phyloP scores from a whole-genome alignment of 257 asterid genomes.

The Plantago ovata region DNA sequence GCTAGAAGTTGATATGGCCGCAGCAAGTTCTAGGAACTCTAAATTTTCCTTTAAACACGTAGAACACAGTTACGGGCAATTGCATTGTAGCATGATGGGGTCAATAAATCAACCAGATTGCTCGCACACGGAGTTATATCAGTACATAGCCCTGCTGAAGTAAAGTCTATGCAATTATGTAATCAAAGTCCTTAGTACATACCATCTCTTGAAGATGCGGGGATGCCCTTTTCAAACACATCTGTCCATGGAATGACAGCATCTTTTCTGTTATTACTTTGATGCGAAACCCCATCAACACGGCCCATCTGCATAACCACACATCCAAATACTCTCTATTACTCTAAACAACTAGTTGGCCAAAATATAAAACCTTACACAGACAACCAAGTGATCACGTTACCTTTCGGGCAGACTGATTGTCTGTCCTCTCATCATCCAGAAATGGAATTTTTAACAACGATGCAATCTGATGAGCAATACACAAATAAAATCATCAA shows the following conservation, averaged over 20 bases:
- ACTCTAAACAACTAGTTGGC: slow-evolving; percentile 9
- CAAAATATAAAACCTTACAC: not conserved
- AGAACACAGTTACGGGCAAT: no score
- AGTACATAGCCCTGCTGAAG: not conserved
- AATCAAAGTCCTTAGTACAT: slow-evolving; percentile 16
- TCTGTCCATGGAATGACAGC: slow-evolving; percentile 72
- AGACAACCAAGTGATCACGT: not conserved
- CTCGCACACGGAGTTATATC: no score
- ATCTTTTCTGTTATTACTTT: slow-evolving; percentile 62
- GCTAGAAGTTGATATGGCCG: no score
- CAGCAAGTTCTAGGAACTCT: no score
- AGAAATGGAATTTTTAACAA: slow-evolving; percentile 83
- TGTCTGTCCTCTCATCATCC: slow-evolving; percentile 68
- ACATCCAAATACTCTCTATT: not conserved
- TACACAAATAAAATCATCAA: slow-evolving; percentile 7
- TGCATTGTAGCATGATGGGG: no score
- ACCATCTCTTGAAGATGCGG: slow-evolving; percentile 46
- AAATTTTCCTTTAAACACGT: no score
- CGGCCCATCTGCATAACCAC: slow-evolving; percentile 66
- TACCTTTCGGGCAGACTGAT: slow-evolving; percentile 79
- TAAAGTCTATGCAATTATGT: not conserved
- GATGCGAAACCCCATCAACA: slow-evolving; percentile 67
- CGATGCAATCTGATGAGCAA: slow-evolving; percentile 65
- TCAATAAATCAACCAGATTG: no score
- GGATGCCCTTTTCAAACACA: slow-evolving; percentile 48